Base-by-base conservation (phyloP, 169 alveolate genomes). In the Condylostoma magnum region DNA sequence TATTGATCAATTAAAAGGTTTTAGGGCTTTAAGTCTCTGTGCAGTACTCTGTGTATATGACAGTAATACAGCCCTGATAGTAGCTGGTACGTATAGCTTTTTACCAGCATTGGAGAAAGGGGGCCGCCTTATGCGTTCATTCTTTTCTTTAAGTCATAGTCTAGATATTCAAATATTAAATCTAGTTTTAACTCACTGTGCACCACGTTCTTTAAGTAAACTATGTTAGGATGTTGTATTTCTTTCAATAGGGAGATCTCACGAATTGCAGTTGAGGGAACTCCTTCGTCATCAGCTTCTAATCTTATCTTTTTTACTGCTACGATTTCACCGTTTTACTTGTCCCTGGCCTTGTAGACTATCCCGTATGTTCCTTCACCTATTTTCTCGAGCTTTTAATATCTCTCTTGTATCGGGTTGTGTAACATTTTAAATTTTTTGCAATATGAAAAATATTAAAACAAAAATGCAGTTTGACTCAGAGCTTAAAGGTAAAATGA, bases 281-380 rank as follows among this genome's bases (percentile, higher is more conserved):
- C 87, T 25, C 95, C 96, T 81, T 92, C 95, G 55, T 87, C 92
- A 74, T 92, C 94, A 65, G 84, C 77, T 67, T 89, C 93, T 50
- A 85, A 65, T 57, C 93, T 92, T 22, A 97, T 92, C 83, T 96
- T 96, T 83, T 97, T 97, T 4, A 97, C 88, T 15, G 99, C 99
- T 1, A 94, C 97, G 48, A 85, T 73, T 72, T 89, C 90, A 15
- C 86, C 90, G 27, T 89, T 86, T 51, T 82, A 69, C 47, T 74
- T 86, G 68, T 95, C 98, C 74, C 82, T 89, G 12, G 99, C 98
- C 74, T 93, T 92, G 60, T 92, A 93, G 28, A 97, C 99, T 34
- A 94, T 96, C 38, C 99, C 99, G 78, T 97, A 97, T 27, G 99
- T 95, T 41, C 99, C 99, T 76, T 97, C 99, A 10, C 99, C 99